Base-by-base conservation (phyloP, 129 eudicot genomes). In the Artemisia tridentata region DNA sequence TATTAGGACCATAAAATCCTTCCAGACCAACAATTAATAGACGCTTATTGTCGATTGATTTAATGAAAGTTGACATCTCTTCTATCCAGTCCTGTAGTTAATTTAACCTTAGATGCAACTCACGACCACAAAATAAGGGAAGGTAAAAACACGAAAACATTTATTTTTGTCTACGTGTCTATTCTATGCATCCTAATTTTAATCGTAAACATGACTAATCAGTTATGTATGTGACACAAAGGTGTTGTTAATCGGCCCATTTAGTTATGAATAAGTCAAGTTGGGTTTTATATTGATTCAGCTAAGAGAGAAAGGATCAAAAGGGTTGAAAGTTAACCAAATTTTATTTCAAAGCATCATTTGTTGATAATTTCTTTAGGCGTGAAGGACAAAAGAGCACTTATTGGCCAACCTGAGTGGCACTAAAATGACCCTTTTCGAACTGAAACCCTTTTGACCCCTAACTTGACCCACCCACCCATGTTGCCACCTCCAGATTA, bases 1-100 rank as follows among this genome's bases (percentile, higher is more conserved):
- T 87, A 77, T 87, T 89, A 15, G 78, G 92, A 51, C 96, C 98
- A 63, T 93, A 93, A 46, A 93, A 93, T 46, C 98, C 98, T 81
- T 93, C 98, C 3, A 87, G 86, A 7, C 98, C 97, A 51, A 89
- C 84, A 0, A 97, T 93, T 21, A 93, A 51, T 9, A 93, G 78
- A 85, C 89, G 98, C 19, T 87, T 89, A 61, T 78, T 81, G 81
- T 93, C 98, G 48, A 93, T 80, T 68, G 84, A 48, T 73, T 89
- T 93, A 41, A 93, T 82, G 76, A 81, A 93, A 14, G 80, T 65
- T 23, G 97, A 87, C 98, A 93, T 89, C 67, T 93, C 98, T 82
- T 87, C 91, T 61, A 93, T 87, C 98, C 98, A 93, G 29, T 82
- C 96, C 98, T 93, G 98, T 55, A 82, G 68, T 82, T 78, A 14